A percentile compares a stretch with the other conserved stretches of the same genome.
These are phyloP conservation scores for Cercospora berteroae DNA, from an alignment of 2,329 filamentous ascomycete genomes.

Conservation along the genomic window DNA sequence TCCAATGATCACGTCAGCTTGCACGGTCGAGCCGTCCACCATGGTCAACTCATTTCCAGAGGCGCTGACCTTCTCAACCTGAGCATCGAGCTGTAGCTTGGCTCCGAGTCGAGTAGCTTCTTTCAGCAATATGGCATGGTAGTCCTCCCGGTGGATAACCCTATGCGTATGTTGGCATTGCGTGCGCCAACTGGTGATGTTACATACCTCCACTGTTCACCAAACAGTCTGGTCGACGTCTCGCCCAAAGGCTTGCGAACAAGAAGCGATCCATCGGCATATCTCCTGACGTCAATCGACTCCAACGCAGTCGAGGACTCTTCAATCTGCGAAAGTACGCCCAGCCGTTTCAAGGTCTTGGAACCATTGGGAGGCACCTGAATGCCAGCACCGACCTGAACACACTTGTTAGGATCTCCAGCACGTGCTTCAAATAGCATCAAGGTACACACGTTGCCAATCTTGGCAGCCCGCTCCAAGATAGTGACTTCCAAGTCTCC, in stretches of 20 bases:
- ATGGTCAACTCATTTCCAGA: constrained; percentile 42
- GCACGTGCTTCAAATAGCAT: background rate
- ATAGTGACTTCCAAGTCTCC: constrained; percentile 36
- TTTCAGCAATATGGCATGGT: constrained; percentile 53
- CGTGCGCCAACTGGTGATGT: background rate
- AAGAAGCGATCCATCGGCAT: background rate
- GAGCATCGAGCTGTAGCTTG: constrained; percentile 49
- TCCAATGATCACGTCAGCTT: constrained; percentile 58
- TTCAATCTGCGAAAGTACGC: background rate
- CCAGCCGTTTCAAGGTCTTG: constrained; percentile 6
- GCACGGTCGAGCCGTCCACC: constrained; percentile 40
- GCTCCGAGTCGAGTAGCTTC: constrained; percentile 55
- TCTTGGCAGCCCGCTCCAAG: constrained; percentile 39
- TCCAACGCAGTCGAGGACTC: background rate
- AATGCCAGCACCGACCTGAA: constrained; percentile 22
- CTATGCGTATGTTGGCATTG: background rate
- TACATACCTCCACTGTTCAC: background rate
- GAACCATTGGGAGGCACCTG: constrained; percentile 33
- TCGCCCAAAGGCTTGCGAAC: background rate
- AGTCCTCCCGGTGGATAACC: constrained; percentile 40
- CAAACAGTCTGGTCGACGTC: background rate
- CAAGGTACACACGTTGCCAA: constrained; percentile 34
- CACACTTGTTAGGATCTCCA: background rate
- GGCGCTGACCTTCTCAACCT: constrained; percentile 44
- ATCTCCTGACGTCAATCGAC: background rate